Evolutionary conservation across 2,329 filamentous ascomycete genomes (phyloP).

Genomic region (Shiraia bambusicola): DNA sequence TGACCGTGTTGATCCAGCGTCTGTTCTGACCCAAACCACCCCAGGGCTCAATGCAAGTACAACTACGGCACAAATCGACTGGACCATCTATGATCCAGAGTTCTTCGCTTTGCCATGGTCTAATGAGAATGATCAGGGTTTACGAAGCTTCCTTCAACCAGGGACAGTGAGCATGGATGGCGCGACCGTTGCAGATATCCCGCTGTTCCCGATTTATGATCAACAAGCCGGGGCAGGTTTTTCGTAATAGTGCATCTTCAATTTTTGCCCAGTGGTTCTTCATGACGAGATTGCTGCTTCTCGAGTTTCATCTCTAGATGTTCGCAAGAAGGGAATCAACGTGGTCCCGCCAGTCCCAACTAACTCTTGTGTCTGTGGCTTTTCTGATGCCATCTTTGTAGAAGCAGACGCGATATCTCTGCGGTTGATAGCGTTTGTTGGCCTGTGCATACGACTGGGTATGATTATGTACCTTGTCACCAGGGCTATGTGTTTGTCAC

Average conservation of each 20-base stretch:
- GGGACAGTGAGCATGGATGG: slow-evolving; percentile 32
- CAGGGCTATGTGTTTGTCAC: slow-evolving; percentile 55
- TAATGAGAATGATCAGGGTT: slow-evolving; percentile 33
- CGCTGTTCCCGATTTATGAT: slow-evolving; percentile 35
- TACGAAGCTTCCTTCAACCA: slow-evolving; percentile 37
- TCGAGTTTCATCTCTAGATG: slow-evolving; percentile 55
- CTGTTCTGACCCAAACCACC: slow-evolving; percentile 3
- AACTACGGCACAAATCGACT: slow-evolving; percentile 20
- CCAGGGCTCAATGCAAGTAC: slow-evolving; percentile 7
- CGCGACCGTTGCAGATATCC: slow-evolving; percentile 34
- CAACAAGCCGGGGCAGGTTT: slow-evolving; percentile 21
- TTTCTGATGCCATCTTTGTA: slow-evolving; percentile 38
- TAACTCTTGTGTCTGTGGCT: slow-evolving; percentile 42
- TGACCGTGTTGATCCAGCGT: slow-evolving; percentile 2
- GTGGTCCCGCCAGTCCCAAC: slow-evolving; percentile 56
- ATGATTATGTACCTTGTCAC: slow-evolving; percentile 57
- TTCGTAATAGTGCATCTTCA: slow-evolving; percentile 1
- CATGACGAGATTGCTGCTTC: slow-evolving; percentile 35
- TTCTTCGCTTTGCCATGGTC: slow-evolving; percentile 35
- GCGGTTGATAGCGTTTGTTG: slow-evolving; percentile 22
- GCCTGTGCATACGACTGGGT: slow-evolving; percentile 37
- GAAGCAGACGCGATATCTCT: slow-evolving; percentile 51
- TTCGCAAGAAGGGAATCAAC: slow-evolving; percentile 56
- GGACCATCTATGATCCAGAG: slow-evolving; percentile 37
- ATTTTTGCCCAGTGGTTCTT: background rate